A percentile compares a stretch with the other conserved stretches of the same genome.
phyloP scores from a whole-genome alignment of 2,329 filamentous ascomycete genomes.

The Aspergillus japonicus region DNA sequence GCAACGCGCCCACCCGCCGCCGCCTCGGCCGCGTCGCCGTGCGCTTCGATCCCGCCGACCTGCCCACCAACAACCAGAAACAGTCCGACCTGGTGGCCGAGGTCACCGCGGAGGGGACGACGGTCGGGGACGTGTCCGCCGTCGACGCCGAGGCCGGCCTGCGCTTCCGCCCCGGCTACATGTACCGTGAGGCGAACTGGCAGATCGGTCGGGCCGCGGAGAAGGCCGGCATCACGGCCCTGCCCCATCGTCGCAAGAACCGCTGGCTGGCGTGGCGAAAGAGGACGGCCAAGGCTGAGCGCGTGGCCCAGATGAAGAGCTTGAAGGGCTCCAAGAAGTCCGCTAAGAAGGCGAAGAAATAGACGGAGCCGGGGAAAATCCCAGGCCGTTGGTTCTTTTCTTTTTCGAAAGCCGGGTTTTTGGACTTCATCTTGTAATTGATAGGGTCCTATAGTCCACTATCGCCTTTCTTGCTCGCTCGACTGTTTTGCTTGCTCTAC shows the following conservation, averaged over 20 bases:
- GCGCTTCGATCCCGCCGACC: constrained; percentile 26
- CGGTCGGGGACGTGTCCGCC: constrained; percentile 24
- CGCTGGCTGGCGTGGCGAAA: constrained; percentile 67
- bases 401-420: neutral
- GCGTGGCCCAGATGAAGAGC: constrained; percentile 55
- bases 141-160: constrained; percentile 29
- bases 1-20: constrained; percentile 70
- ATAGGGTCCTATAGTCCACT: no score
- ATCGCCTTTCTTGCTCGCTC: neutral
- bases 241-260: constrained; percentile 57
- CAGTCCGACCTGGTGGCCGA: constrained; percentile 26
- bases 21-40: constrained; percentile 70
- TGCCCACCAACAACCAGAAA: constrained; percentile 12
- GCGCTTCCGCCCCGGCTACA: constrained; percentile 57
- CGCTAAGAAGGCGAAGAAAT: constrained; percentile 37
- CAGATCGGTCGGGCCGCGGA: constrained; percentile 65
- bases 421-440: no score
- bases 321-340: constrained; percentile 49
- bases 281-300: constrained; percentile 51
- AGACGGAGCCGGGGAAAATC: constrained; percentile 1
- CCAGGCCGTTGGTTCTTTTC: constrained; percentile 11
- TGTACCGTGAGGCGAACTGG: constrained; percentile 66
- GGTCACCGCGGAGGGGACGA: constrained; percentile 24
- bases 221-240: constrained; percentile 57
- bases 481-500: neutral